Conservation (phyloP, 1,284 basidiomycete genomes). For the Coriolopsis trogii region DNA sequence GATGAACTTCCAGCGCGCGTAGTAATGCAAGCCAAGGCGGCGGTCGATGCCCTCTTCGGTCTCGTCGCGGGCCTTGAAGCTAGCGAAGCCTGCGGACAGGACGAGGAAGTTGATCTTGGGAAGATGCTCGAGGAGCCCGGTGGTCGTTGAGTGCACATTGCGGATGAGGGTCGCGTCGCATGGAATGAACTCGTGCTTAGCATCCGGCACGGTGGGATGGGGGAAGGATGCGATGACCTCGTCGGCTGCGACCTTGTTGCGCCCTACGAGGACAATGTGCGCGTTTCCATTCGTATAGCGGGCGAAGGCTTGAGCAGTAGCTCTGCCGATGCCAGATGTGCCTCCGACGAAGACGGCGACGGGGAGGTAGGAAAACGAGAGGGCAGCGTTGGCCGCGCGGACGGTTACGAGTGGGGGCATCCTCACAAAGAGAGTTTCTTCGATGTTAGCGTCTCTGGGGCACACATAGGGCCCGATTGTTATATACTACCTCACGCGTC, state of each 20-base stretch:
- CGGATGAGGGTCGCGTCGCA: constrained; percentile 40
- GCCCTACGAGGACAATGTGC: constrained; percentile 40
- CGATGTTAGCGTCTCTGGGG: too few species aligned
- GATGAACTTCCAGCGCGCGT: constrained; percentile 34
- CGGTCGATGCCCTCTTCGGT: constrained; percentile 32
- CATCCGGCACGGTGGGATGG: constrained; percentile 18
- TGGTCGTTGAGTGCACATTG: constrained; percentile 34
- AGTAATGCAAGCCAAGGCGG: constrained; percentile 31
- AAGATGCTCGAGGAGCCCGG: constrained; percentile 30
- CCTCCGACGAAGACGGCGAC: constrained; percentile 42
- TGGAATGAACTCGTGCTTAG: constrained; percentile 39
- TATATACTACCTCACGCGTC: too few species aligned
- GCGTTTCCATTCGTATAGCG: constrained; percentile 37
- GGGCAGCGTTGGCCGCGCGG: constrained; percentile 18
- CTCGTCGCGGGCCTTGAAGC: constrained; percentile 33
- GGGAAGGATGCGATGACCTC: constrained; percentile 38
- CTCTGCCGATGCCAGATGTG: constrained; percentile 41
- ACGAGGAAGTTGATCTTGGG: constrained; percentile 41
- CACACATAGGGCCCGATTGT: too few species aligned
- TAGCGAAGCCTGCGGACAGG: constrained; percentile 35
- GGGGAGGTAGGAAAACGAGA: constrained; percentile 26
- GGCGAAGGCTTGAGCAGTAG: constrained; percentile 35
- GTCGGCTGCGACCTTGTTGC: constrained; percentile 39
- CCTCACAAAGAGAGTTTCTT: too few species aligned
- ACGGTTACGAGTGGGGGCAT: constrained; percentile 24